A percentile compares a stretch with the other conserved stretches of the same genome.
Evolutionary conservation across 2,329 filamentous ascomycete genomes (phyloP).

Genomic region (Septoria petroselini): DNA sequence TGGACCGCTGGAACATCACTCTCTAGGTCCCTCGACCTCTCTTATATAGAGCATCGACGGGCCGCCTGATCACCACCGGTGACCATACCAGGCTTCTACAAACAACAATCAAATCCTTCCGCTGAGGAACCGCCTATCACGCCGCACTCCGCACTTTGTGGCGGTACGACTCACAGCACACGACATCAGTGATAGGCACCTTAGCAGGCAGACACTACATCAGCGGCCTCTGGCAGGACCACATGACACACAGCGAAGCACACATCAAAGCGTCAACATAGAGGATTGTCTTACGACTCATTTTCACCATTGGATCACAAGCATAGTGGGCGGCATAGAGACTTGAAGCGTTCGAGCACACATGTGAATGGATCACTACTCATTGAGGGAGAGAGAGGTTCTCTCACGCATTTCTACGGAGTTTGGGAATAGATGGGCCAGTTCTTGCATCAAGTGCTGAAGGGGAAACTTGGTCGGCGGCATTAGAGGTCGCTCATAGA

Average conservation of each 20-base stretch:
- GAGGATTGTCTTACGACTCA: constrained; percentile 13
- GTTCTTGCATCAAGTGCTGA: constrained; percentile 15
- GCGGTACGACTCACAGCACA: constrained; percentile 2
- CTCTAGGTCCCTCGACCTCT: neutral
- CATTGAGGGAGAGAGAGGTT: constrained; percentile 9
- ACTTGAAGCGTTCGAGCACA: neutral
- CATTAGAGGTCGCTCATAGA: constrained; percentile 3
- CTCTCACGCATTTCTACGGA: constrained; percentile 4
- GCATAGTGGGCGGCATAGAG: constrained; percentile 3
- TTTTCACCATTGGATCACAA: neutral
- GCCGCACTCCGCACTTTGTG: neutral
- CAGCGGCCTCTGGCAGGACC: neutral
- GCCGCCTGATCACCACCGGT: constrained; percentile 1
- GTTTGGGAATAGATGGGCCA: constrained; percentile 11
- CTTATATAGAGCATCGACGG: neutral
- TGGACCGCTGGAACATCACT: constrained; percentile 13
- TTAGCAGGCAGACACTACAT: neutral
- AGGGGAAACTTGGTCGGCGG: neutral
- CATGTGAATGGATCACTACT: constrained; percentile 8
- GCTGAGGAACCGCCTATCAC: neutral
- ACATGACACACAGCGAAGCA: neutral
- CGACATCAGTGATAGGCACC: neutral
- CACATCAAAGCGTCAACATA: neutral
- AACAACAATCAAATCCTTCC: neutral
- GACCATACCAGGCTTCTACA: constrained; percentile 4